Evolutionary conservation across 1,284 basidiomycete genomes (phyloP).

Genomic region (Rhodotorula mucilaginosa): DNA sequence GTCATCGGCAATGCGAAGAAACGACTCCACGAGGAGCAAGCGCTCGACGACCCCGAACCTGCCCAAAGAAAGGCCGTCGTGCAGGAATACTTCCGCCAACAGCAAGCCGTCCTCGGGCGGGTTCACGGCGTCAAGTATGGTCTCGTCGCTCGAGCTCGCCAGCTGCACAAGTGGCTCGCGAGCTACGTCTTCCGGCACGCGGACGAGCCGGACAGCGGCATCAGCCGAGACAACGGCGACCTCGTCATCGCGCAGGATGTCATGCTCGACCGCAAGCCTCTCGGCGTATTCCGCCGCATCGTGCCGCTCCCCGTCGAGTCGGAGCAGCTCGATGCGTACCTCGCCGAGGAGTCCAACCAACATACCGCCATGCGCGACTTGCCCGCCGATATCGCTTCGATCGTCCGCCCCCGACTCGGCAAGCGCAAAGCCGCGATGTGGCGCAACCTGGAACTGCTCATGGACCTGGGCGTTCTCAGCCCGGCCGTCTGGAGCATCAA

Average conservation of each 20-base stretch:
- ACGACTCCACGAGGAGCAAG: not conserved
- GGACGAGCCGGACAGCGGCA: slow-evolving; percentile 52
- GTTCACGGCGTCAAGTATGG: slow-evolving; percentile 66
- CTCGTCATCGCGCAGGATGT: slow-evolving; percentile 59
- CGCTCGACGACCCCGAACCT: slow-evolving; percentile 5
- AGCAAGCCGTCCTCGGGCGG: slow-evolving; percentile 65
- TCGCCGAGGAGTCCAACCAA: slow-evolving; percentile 55
- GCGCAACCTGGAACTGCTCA: slow-evolving; percentile 61
- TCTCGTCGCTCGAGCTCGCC: slow-evolving; percentile 61
- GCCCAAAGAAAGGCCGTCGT: slow-evolving; percentile 57
- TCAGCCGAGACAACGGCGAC: slow-evolving; percentile 54
- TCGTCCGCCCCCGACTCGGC: slow-evolving; percentile 60
- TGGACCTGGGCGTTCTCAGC: slow-evolving; percentile 57
- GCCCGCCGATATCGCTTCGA: slow-evolving; percentile 54
- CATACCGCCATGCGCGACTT: slow-evolving; percentile 57
- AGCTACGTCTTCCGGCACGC: slow-evolving; percentile 50
- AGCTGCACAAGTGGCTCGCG: slow-evolving; percentile 58
- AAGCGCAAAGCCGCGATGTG: slow-evolving; percentile 61
- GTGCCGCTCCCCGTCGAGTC: slow-evolving; percentile 58
- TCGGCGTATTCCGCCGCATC: slow-evolving; percentile 61
- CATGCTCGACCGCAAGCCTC: slow-evolving; percentile 61
- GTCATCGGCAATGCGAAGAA: not conserved
- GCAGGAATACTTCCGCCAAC: slow-evolving; percentile 61
- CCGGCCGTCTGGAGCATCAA: slow-evolving; percentile 55
- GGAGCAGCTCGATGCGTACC: slow-evolving; percentile 57